These are phyloP conservation scores for Crithidia expoeki DNA, from an alignment of 208 protist genomes.

Conservation along the genomic window DNA sequence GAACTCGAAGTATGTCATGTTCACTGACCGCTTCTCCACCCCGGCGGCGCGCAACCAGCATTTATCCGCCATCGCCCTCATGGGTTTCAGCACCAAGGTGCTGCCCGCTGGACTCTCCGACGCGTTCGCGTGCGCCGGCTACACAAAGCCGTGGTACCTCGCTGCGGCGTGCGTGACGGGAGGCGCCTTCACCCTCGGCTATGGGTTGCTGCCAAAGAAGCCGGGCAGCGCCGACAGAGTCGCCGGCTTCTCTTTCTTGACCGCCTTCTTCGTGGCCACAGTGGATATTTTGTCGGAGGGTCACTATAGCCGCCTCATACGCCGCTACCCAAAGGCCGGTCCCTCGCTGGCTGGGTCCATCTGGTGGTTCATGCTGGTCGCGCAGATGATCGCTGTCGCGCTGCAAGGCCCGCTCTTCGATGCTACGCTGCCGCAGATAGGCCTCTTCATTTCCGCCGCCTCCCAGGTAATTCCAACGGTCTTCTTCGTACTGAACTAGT, in stretches of 20 bases:
- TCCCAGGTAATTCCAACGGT: conserved; percentile 50
- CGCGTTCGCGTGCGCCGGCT: conserved; percentile 54
- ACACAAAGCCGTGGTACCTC: conserved; percentile 74
- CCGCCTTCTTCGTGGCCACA: conserved; percentile 50
- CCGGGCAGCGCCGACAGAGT: conserved; percentile 34
- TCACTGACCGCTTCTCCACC: conserved; percentile 44
- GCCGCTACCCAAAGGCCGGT: conserved; percentile 41
- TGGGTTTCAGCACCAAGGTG: conserved; percentile 68
- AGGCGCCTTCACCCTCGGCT: conserved; percentile 38
- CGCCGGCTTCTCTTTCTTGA: conserved; percentile 53
- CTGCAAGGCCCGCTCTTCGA: conserved; percentile 60
- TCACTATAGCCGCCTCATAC: conserved; percentile 72
- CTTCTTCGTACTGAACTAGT: conserved; percentile 67
- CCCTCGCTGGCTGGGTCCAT: conserved; percentile 63
- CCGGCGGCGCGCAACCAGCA: conserved; percentile 44
- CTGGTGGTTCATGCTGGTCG: conserved; percentile 63
- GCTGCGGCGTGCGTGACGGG: conserved; percentile 44
- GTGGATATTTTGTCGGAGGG: conserved; percentile 76
- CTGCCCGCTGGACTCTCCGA: conserved; percentile 56
- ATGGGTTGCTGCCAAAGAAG: conserved; percentile 46
- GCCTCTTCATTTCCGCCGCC: conserved; percentile 48
- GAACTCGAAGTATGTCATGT: conserved; percentile 46
- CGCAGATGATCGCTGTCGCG: conserved; percentile 36
- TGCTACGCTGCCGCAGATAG: conserved; percentile 31
- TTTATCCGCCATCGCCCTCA: conserved; percentile 34